These are phyloP conservation scores for Phytophthora macrochlamydospora DNA, from an alignment of 352 stramenopile species.

Conservation along the genomic window DNA sequence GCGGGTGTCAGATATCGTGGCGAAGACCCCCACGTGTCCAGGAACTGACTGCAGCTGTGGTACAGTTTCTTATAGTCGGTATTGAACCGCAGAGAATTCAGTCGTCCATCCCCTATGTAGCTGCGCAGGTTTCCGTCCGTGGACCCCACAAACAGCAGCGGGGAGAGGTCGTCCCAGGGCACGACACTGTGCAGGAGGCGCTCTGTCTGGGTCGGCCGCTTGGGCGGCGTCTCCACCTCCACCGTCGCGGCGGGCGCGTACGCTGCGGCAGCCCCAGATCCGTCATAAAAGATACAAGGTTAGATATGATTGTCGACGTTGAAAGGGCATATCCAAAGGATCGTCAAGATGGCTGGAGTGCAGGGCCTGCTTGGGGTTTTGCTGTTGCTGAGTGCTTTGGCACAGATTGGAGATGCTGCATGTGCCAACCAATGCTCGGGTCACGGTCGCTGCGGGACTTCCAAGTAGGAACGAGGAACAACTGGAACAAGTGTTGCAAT, in stretches of 20 bases:
- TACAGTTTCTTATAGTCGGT: slow-evolving; percentile 67
- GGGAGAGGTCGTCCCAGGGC: slow-evolving; percentile 41
- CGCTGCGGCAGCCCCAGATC: slow-evolving; percentile 9
- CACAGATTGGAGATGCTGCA: slow-evolving; percentile 22
- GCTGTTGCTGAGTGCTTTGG: slow-evolving; percentile 6
- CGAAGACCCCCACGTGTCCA: slow-evolving; percentile 78
- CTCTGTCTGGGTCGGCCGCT: slow-evolving; percentile 60
- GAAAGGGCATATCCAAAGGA: slow-evolving; percentile 16
- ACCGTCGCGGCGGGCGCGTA: slow-evolving; percentile 53
- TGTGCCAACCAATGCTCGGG: slow-evolving; percentile 73
- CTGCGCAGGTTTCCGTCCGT: slow-evolving; percentile 66
- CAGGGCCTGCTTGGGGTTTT: neutral
- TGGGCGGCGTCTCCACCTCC: slow-evolving; percentile 58
- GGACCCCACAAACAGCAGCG: slow-evolving; percentile 61
- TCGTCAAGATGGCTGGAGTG: slow-evolving; percentile 1
- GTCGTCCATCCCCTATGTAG: slow-evolving; percentile 43
- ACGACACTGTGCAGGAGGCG: slow-evolving; percentile 48
- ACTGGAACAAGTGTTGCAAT: neutral
- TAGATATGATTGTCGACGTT: no score
- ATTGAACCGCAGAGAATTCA: slow-evolving; percentile 50
- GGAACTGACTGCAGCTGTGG: slow-evolving; percentile 51
- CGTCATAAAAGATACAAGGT: neutral
- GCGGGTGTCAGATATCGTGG: slow-evolving; percentile 62
- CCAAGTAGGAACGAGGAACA: slow-evolving; percentile 37
- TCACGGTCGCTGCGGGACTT: slow-evolving; percentile 52